phyloP scores from a whole-genome alignment of 1,139 yeast genomes.

The Kluyveromyces marxianus region DNA sequence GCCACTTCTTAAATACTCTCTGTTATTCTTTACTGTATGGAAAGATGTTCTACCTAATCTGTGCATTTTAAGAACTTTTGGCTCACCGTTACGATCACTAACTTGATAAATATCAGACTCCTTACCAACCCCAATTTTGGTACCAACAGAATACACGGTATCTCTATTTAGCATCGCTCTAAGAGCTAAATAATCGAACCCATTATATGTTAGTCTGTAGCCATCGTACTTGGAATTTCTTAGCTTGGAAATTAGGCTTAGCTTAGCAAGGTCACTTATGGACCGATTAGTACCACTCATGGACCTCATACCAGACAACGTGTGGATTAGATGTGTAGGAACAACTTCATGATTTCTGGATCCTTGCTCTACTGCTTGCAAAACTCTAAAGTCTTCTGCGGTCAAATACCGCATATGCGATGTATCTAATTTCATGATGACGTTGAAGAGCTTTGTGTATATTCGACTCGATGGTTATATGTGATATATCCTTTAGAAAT shows the following conservation, averaged over 20 bases:
- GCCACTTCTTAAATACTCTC: conserved; percentile 72
- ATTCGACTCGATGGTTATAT: not conserved
- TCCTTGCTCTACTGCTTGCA: conserved; percentile 86
- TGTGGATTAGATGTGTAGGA: conserved; percentile 78
- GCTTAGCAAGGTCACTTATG: conserved; percentile 79
- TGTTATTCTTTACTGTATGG: conserved; percentile 81
- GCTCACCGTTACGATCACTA: conserved; percentile 56
- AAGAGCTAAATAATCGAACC: conserved; percentile 86
- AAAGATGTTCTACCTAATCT: conserved; percentile 91
- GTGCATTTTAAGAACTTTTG: conserved; percentile 78
- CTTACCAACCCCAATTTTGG: conserved; percentile 92
- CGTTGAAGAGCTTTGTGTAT: not conserved
- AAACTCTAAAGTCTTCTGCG: conserved; percentile 81
- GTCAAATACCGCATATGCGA: conserved; percentile 90
- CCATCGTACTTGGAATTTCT: conserved; percentile 92
- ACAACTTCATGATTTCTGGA: conserved; percentile 91
- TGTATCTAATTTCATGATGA: conserved; percentile 77
- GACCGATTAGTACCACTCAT: conserved; percentile 71
- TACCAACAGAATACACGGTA: conserved; percentile 70
- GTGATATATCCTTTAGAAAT: too few relatives aligned
- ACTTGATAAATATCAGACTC: conserved; percentile 94
- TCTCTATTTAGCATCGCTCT: conserved; percentile 72
- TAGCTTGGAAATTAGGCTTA: conserved; percentile 65
- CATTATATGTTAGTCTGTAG: conserved; percentile 77
- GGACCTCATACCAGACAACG: conserved; percentile 70